phyloP scores from a whole-genome alignment of 1,284 basidiomycete genomes.

The Puccinia polysora region DNA sequence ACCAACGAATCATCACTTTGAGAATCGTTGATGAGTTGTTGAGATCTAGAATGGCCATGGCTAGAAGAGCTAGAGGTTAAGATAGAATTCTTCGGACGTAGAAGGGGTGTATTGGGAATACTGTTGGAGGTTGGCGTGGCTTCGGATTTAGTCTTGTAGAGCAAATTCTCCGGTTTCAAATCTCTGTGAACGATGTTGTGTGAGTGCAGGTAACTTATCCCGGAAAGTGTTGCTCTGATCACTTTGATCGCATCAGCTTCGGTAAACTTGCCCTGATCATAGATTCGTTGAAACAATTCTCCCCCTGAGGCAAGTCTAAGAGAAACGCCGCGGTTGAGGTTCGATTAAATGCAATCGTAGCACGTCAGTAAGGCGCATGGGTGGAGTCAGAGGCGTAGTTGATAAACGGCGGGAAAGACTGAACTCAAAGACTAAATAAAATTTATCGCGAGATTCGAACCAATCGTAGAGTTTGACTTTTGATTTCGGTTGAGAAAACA shows the following conservation, averaged over 20 bases:
- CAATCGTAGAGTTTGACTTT: constrained; percentile 84
- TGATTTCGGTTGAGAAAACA: constrained; percentile 48
- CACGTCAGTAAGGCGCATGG: no score
- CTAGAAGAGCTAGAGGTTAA: background rate
- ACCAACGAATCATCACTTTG: constrained; percentile 60
- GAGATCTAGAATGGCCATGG: no score
- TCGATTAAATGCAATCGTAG: background rate
- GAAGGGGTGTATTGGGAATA: background rate
- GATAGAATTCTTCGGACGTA: constrained; percentile 1
- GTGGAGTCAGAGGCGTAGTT: background rate
- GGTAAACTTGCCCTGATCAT: constrained; percentile 77
- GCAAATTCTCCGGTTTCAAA: constrained; percentile 89
- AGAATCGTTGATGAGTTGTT: background rate
- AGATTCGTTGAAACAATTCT: constrained; percentile 68
- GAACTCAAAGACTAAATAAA: constrained; percentile 25
- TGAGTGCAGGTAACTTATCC: constrained; percentile 49
- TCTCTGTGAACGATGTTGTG: constrained; percentile 88
- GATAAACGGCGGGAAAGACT: no score
- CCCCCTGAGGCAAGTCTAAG: constrained; percentile 26
- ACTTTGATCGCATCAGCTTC: constrained; percentile 62
- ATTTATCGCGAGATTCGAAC: constrained; percentile 81
- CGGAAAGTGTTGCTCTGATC: constrained; percentile 42
- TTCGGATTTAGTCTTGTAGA: constrained; percentile 69
- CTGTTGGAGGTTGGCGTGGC: constrained; percentile 48
- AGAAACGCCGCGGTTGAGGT: no score